phyloP scores from a whole-genome alignment of 2,329 filamentous ascomycete species.

The Apiospora kogelbergensis region DNA sequence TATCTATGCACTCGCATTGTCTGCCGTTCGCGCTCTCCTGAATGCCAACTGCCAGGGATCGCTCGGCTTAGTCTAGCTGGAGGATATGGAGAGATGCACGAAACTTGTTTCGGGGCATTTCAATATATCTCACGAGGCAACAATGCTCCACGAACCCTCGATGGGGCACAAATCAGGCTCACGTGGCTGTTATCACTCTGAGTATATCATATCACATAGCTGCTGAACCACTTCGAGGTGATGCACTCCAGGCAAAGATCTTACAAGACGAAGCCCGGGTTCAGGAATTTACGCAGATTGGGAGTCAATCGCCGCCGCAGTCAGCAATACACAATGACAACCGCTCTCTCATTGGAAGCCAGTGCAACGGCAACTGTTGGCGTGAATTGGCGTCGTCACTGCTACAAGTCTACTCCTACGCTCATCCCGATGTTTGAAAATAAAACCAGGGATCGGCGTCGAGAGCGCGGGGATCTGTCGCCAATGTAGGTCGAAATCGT shows the following conservation, averaged over 20 bases:
- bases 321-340: slow-evolving; percentile 46
- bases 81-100: slow-evolving; percentile 69
- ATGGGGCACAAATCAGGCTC: slow-evolving; percentile 80
- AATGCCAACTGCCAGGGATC: not conserved
- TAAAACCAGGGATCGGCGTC: no score
- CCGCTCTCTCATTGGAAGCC: no score
- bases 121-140: slow-evolving; percentile 53
- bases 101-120: slow-evolving; percentile 81
- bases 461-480: no score
- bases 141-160: slow-evolving; percentile 76
- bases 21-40: not conserved
- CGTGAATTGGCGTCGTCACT: no score
- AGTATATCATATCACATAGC: not conserved
- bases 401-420: no score
- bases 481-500: no score
- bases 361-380: no score
- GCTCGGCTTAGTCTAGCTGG: slow-evolving; percentile 57
- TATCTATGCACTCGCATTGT: not conserved
- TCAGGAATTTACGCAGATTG: slow-evolving; percentile 51
- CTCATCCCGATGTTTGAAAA: no score
- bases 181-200: slow-evolving; percentile 48
- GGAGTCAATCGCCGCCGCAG: slow-evolving; percentile 45
- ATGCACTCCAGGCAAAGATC: slow-evolving; percentile 44
- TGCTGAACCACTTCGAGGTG: not conserved
- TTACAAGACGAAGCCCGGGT: slow-evolving; percentile 53